phyloP scores from a whole-genome alignment of 2,329 filamentous ascomycete species.

The Aspergillus persii region DNA sequence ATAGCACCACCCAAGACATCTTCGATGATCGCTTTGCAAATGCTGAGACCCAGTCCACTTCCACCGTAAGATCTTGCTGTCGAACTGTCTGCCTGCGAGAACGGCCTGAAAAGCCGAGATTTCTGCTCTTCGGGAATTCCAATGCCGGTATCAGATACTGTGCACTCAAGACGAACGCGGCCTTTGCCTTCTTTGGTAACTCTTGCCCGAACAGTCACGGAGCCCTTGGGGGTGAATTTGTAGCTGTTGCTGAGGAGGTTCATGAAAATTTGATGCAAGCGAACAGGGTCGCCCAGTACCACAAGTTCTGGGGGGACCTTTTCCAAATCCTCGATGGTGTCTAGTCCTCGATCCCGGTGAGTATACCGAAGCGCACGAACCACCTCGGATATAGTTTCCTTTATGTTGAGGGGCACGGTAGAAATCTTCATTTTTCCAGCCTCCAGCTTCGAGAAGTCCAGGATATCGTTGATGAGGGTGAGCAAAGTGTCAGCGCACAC shows the following conservation, averaged over 20 bases:
- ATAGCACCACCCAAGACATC: conserved; percentile 87
- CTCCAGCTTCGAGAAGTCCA: conserved; percentile 85
- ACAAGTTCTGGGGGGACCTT: conserved; percentile 56
- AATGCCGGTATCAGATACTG: conserved; percentile 86
- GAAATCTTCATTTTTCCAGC: conserved; percentile 86
- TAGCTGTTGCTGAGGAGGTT: conserved; percentile 91
- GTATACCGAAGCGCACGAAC: conserved; percentile 63
- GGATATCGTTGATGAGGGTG: conserved; percentile 86
- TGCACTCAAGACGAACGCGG: conserved; percentile 74
- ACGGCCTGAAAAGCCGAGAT: conserved; percentile 84
- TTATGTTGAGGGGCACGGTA: conserved; percentile 75
- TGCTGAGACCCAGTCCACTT: conserved; percentile 85
- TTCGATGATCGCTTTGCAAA: conserved; percentile 92
- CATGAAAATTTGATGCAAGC: conserved; percentile 72
- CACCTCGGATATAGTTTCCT: conserved; percentile 64
- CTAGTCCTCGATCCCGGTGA: conserved; percentile 58
- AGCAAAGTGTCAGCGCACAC: conserved; percentile 72
- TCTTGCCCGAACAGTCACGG: conserved; percentile 76
- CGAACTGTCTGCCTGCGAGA: conserved; percentile 87
- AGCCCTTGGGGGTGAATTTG: conserved; percentile 87
- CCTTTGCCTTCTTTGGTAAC: conserved; percentile 70
- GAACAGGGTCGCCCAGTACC: conserved; percentile 81
- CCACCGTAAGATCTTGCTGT: conserved; percentile 89
- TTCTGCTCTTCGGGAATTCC: conserved; percentile 76
- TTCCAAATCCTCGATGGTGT: conserved; percentile 65